phyloP scores from a whole-genome alignment of 2,329 filamentous ascomycete genomes.

The Botryotinia globosa region DNA sequence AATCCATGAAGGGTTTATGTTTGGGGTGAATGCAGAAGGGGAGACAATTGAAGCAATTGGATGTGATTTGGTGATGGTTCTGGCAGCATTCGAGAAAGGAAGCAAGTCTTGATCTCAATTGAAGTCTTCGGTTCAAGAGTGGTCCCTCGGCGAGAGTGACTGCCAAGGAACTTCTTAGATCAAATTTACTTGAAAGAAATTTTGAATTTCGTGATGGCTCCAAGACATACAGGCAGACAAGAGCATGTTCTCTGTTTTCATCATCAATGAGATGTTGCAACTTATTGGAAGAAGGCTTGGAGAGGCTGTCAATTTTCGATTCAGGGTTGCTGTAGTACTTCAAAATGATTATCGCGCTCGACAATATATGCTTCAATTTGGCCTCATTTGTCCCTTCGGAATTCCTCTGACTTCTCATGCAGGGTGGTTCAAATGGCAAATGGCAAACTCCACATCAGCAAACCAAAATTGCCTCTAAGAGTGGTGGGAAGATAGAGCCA shows the following conservation, averaged over 20 bases:
- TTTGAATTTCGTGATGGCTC: neutral
- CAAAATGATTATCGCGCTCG: neutral
- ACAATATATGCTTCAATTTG: neutral
- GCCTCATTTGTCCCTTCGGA: neutral
- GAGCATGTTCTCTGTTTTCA: neutral
- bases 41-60: neutral
- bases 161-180: no score
- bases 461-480: conserved; percentile 44
- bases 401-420: neutral
- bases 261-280: neutral
- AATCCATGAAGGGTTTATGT: neutral
- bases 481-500: conserved; percentile 55
- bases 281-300: neutral
- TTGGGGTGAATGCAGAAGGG: neutral
- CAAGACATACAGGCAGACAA: neutral
- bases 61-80: neutral
- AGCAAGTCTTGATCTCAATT: neutral
- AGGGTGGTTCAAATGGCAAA: conserved; percentile 51
- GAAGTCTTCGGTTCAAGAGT: neutral
- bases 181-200: neutral
- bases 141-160: no score
- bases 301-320: neutral
- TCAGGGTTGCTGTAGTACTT: neutral
- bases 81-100: neutral
- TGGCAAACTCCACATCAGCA: conserved; percentile 62